Evolutionary conservation across 2,329 filamentous ascomycete species (phyloP), one percentile per base, ranked within the genome.

Genomic region (Ophiostoma populinum): DNA sequence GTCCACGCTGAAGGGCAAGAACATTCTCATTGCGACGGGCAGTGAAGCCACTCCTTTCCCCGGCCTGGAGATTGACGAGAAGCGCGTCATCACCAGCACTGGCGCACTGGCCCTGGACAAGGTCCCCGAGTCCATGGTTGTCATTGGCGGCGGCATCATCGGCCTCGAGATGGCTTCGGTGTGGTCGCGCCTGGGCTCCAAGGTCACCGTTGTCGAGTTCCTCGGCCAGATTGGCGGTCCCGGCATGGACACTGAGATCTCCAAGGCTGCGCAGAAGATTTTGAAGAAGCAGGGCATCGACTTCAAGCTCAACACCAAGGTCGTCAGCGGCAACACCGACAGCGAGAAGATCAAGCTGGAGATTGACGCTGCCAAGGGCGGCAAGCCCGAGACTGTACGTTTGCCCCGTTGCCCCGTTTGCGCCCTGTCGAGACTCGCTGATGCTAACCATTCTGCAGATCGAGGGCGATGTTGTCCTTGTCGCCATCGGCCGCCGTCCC

Each of bases 91-190:
- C 53, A 92, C 85, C 50, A 94, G 85, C 65, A 98, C 90, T 35
- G 90, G 90, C 46, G 90, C 90, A 45, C 78, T 98, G 52, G 70
- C 85, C 26, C 69, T 98, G 42, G 69, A 82, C 50, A 71, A 92
- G 65, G 80, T 98, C 24, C 90, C 90, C 28, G 85, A 94, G 69
- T 90, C 81, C 62, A 79, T 98, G 80, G 67, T 92, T 44, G 90
- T 98, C 50, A 94, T 98, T 54, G 90, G 90, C 48, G 90, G 90
- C 55, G 90, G 90, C 57, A 98, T 98, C 57, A 98, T 98, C 52
- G 90, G 90, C 55, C 74, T 98, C 27, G 90, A 98, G 63, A 98
- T 98, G 90, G 83, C 65, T 44, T 95, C 87, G 35, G 90, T 98
- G 36, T 98, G 90, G 90, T 93, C 85, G 41, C 74, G 90, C 51